These are phyloP conservation scores for Serpula lacrymans DNA, from an alignment of 768 basidiomycete genomes.

Conservation along the genomic window DNA sequence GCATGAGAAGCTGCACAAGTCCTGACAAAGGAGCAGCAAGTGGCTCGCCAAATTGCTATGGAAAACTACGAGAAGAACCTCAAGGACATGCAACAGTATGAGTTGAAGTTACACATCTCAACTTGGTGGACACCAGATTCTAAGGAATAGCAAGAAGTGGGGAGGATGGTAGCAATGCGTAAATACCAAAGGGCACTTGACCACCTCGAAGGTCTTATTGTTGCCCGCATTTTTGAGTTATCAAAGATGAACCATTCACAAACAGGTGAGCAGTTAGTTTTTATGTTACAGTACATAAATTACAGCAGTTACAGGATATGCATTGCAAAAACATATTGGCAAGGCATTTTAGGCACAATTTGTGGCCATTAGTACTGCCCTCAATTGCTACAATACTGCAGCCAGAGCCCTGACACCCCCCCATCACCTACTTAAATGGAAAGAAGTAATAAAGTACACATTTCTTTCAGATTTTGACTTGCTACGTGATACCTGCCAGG, in stretches of 20 bases:
- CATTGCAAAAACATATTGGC: constrained; percentile 6
- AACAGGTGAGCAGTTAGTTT: constrained; percentile 19
- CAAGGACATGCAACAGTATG: no score
- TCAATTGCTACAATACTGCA: constrained; percentile 3
- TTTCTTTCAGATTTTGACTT: constrained; percentile 13
- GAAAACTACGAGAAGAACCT: no score
- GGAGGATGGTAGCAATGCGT: background rate
- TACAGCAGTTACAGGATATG: constrained; percentile 5
- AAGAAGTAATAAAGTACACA: constrained; percentile 16
- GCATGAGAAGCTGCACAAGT: no score
- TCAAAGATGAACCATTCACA: constrained; percentile 11
- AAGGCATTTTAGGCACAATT: constrained; percentile 4
- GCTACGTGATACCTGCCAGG: constrained; percentile 9
- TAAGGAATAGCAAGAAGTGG: constrained; percentile 2
- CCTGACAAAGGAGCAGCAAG: no score
- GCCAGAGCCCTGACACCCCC: constrained; percentile 15
- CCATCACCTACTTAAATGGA: constrained; percentile 12
- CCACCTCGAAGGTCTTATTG: constrained; percentile 11
- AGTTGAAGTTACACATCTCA: no score
- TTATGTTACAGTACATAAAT: background rate
- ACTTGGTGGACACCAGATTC: no score
- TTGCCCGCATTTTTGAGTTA: constrained; percentile 16
- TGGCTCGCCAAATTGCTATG: no score
- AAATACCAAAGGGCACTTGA: constrained; percentile 12
- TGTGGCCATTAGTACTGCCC: constrained; percentile 13